A percentile compares a stretch with the other conserved stretches of the same genome.
phyloP scores from a whole-genome alignment of 192 early-diverging fungal genomes.

The Podila clonocystis region DNA sequence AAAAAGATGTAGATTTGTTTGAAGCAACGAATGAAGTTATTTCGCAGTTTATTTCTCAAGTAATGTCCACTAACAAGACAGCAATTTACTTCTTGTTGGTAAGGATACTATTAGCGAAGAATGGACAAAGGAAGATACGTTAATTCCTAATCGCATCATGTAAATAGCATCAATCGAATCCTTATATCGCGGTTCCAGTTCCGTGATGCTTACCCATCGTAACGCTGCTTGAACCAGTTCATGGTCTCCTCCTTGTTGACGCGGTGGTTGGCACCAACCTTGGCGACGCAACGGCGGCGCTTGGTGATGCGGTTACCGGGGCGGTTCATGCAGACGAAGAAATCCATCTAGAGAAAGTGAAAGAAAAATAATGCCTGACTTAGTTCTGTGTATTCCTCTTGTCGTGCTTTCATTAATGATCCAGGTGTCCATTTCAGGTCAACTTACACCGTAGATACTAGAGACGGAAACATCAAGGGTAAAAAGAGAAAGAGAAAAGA shows the following conservation, averaged over 20 bases:
- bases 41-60: not conserved
- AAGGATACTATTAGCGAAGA: not conserved
- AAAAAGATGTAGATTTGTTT: not conserved
- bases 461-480: not conserved
- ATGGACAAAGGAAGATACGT: not conserved
- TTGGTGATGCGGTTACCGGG: constrained; percentile 96
- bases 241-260: constrained; percentile 97
- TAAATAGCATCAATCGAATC: no score
- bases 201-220: constrained; percentile 55
- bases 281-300: constrained; percentile 86
- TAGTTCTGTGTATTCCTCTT: not conserved
- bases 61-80: not conserved
- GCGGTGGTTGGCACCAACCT: constrained; percentile 91
- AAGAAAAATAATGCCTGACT: not conserved
- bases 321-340: constrained; percentile 98
- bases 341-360: constrained; percentile 81
- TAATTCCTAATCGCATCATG: no score
- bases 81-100: constrained; percentile 6
- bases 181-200: no score
- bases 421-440: not conserved
- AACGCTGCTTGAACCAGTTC: constrained; percentile 97
- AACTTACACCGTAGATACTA: constrained; percentile 61
- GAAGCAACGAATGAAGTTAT: not conserved
- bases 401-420: not conserved
- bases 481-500: not conserved